phyloP scores from a whole-genome alignment of 2,329 filamentous ascomycete species.

The Ophiostoma piceae region DNA sequence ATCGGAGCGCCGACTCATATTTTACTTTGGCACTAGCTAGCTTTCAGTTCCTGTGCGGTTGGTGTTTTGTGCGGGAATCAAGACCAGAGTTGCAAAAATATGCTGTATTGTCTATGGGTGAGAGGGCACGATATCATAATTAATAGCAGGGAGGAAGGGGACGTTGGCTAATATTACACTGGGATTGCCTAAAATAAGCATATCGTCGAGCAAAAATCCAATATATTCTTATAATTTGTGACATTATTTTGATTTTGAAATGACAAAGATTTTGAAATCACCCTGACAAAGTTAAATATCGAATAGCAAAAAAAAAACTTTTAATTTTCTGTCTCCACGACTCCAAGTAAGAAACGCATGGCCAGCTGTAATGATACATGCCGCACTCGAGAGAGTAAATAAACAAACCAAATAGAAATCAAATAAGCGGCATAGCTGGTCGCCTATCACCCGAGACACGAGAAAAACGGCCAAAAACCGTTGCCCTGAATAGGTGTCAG shows the following conservation, averaged over 20 bases:
- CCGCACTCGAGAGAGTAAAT: background rate
- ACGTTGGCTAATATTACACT: background rate
- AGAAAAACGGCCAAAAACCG: background rate
- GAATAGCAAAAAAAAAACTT: constrained; percentile 5
- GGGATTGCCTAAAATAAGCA: background rate
- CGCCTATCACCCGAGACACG: background rate
- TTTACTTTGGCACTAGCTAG: background rate
- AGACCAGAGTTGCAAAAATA: too few relatives aligned
- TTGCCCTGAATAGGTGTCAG: background rate
- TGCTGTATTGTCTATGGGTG: too few relatives aligned
- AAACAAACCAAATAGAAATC: constrained; percentile 10
- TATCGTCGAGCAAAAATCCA: background rate
- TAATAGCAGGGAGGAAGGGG: background rate
- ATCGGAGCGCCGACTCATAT: background rate
- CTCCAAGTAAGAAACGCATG: background rate
- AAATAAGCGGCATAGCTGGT: background rate
- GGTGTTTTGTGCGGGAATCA: background rate
- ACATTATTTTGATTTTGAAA: background rate
- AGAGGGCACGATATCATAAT: background rate
- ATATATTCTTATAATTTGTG: background rate
- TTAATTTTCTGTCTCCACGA: constrained; percentile 12
- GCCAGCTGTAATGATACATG: constrained; percentile 3
- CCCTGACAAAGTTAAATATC: background rate
- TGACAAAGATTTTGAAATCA: too few relatives aligned
- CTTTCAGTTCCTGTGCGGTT: background rate